Conservation (phyloP, 768 basidiomycete genomes). For the Suillus subaureus region DNA sequence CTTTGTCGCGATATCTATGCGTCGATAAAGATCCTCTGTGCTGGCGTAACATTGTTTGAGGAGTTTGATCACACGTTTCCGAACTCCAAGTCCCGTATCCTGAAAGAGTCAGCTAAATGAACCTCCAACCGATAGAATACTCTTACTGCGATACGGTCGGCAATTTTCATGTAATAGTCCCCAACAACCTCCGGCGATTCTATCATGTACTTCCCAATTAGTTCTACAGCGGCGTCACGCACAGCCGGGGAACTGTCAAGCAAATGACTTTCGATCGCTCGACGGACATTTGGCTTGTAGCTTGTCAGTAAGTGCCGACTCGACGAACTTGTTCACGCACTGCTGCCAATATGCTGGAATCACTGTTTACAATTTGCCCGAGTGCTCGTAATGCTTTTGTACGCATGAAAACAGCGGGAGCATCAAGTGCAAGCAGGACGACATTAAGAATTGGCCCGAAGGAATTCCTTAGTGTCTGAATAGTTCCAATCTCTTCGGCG, state of each 20-base stretch:
- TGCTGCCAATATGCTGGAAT: constrained; percentile 76
- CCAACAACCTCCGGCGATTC: constrained; percentile 85
- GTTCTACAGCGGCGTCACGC: constrained; percentile 93
- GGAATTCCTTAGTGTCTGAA: constrained; percentile 74
- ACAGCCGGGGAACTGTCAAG: constrained; percentile 92
- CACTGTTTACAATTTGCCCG: constrained; percentile 87
- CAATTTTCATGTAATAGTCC: constrained; percentile 87
- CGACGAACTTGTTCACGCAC: constrained; percentile 44
- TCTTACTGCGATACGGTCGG: constrained; percentile 87
- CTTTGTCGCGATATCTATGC: constrained; percentile 79
- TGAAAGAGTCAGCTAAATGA: constrained; percentile 32
- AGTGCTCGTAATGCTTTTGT: constrained; percentile 92
- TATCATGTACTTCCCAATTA: constrained; percentile 97
- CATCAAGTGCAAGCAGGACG: constrained; percentile 79
- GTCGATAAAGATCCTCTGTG: constrained; percentile 57
- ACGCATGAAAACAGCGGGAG: constrained; percentile 86
- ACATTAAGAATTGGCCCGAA: constrained; percentile 84
- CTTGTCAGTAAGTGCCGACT: constrained; percentile 9
- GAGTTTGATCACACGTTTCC: constrained; percentile 95
- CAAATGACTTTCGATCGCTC: constrained; percentile 87
- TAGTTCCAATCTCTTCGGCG: constrained; percentile 74
- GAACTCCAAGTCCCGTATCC: constrained; percentile 93
- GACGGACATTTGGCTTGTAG: constrained; percentile 71
- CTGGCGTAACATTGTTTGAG: constrained; percentile 79
- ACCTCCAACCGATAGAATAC: not conserved